A percentile compares a stretch with the other conserved stretches of the same genome.
Conservation (phyloP, 805 yeast genomes). For the Candida corydali region DNA sequence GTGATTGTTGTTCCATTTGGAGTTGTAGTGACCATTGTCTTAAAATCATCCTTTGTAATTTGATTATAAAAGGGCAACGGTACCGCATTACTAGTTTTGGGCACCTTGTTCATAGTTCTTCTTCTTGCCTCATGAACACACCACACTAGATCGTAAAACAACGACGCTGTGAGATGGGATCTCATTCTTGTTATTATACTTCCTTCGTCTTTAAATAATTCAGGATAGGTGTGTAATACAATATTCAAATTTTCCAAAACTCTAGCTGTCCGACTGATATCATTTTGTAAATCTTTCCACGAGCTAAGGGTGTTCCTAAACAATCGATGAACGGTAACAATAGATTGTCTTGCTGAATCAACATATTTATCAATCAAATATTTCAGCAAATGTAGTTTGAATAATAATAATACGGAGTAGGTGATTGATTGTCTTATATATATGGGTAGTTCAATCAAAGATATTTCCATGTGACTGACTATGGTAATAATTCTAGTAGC, state of each 20-base stretch:
- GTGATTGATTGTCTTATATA: slow-evolving; percentile 84
- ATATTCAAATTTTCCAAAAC: slow-evolving; percentile 85
- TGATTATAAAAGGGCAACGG: slow-evolving; percentile 91
- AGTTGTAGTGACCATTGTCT: slow-evolving; percentile 77
- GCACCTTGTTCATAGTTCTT: slow-evolving; percentile 34
- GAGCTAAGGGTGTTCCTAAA: slow-evolving; percentile 85
- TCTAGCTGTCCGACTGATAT: slow-evolving; percentile 86
- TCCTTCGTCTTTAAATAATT: slow-evolving; percentile 68
- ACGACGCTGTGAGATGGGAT: slow-evolving; percentile 85
- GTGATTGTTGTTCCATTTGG: slow-evolving; percentile 93
- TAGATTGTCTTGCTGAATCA: slow-evolving; percentile 87
- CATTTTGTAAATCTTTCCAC: slow-evolving; percentile 89
- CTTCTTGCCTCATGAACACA: slow-evolving; percentile 92
- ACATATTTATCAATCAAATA: slow-evolving; percentile 67
- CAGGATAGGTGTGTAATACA: slow-evolving; percentile 84
- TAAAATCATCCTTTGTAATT: slow-evolving; percentile 84
- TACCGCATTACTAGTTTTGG: slow-evolving; percentile 25
- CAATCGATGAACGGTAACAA: slow-evolving; percentile 86
- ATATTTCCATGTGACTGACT: slow-evolving; percentile 61
- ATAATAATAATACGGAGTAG: slow-evolving; percentile 71
- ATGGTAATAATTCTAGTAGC: slow-evolving; percentile 81
- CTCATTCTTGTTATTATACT: slow-evolving; percentile 80
- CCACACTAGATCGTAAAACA: slow-evolving; percentile 90
- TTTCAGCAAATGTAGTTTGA: slow-evolving; percentile 78
- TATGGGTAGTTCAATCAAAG: slow-evolving; percentile 79